Evolutionary conservation across 768 basidiomycete species (phyloP).

Genomic region (Lactarius hatsudake): DNA sequence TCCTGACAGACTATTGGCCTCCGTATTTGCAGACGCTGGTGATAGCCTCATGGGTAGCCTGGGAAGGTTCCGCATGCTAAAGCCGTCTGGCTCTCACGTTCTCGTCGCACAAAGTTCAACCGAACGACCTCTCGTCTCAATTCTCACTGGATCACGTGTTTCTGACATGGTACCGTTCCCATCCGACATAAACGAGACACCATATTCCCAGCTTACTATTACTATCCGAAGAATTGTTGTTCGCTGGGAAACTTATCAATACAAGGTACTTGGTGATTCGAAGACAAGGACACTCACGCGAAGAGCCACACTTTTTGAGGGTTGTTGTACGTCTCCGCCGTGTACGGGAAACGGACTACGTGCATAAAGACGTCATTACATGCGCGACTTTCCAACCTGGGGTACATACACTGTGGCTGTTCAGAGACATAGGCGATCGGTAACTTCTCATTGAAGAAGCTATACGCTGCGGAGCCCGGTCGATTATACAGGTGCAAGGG

Average conservation of each 20-base stretch:
- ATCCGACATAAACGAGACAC: background rate
- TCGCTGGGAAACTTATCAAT: background rate
- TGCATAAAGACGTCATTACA: background rate
- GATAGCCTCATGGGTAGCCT: background rate
- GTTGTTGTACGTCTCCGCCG: constrained; percentile 24
- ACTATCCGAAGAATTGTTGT: background rate
- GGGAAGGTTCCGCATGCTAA: background rate
- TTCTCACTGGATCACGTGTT: background rate
- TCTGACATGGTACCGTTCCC: background rate
- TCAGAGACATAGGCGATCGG: constrained; percentile 38
- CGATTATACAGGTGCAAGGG: too few species aligned
- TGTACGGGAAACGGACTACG: constrained; percentile 22
- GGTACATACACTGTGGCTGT: constrained; percentile 30
- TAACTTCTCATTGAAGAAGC: constrained; percentile 32
- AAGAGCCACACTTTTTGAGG: constrained; percentile 24
- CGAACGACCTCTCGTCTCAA: background rate
- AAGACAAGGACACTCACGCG: constrained; percentile 6
- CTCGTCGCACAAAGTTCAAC: background rate
- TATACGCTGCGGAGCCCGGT: constrained; percentile 1
- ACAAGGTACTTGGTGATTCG: background rate
- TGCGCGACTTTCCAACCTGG: background rate
- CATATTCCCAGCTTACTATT: background rate
- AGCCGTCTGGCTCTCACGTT: background rate
- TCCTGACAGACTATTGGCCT: too few species aligned
- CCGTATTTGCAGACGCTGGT: background rate